Percentiles rank a stretch among this genome's conserved stretches.
phyloP scores from a whole-genome alignment of 2,329 filamentous ascomycete species.

The Aspergillus ochraceus region DNA sequence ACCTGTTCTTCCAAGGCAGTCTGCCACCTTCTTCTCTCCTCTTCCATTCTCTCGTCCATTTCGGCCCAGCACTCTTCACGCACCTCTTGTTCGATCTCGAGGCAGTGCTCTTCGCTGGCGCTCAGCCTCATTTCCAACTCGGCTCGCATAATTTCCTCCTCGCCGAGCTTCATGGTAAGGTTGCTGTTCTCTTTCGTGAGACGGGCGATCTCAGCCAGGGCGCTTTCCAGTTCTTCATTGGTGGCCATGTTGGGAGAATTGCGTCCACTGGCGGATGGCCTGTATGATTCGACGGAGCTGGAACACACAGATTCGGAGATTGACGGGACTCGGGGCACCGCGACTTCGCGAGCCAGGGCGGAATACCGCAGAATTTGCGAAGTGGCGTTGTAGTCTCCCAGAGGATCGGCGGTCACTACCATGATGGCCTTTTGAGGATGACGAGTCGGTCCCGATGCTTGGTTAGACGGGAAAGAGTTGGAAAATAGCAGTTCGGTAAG shows the following conservation, averaged over 20 bases:
- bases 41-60: slow-evolving; percentile 74
- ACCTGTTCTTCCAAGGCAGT: slow-evolving; percentile 73
- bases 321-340: slow-evolving; percentile 83
- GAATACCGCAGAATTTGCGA: slow-evolving; percentile 95
- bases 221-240: slow-evolving; percentile 75
- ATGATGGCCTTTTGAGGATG: slow-evolving; percentile 87
- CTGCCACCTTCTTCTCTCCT: slow-evolving; percentile 81
- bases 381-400: slow-evolving; percentile 94
- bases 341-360: slow-evolving; percentile 87
- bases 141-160: slow-evolving; percentile 68
- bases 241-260: slow-evolving; percentile 40
- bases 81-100: slow-evolving; percentile 78
- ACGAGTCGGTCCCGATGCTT: slow-evolving; percentile 49
- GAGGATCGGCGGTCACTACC: slow-evolving; percentile 91
- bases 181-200: slow-evolving; percentile 75
- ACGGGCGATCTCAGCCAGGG: slow-evolving; percentile 77
- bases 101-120: slow-evolving; percentile 62
- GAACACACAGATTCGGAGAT: slow-evolving; percentile 69
- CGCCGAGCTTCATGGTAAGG: slow-evolving; percentile 66
- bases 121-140: slow-evolving; percentile 73
- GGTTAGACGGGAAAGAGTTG: slow-evolving; percentile 75
- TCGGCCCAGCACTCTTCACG: slow-evolving; percentile 86
- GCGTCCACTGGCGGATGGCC: slow-evolving; percentile 38
- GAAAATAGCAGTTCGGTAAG: slow-evolving; percentile 82
- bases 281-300: slow-evolving; percentile 31